phyloP scores from a whole-genome alignment of 345 rosid species.

The Gossypium turneri region DNA sequence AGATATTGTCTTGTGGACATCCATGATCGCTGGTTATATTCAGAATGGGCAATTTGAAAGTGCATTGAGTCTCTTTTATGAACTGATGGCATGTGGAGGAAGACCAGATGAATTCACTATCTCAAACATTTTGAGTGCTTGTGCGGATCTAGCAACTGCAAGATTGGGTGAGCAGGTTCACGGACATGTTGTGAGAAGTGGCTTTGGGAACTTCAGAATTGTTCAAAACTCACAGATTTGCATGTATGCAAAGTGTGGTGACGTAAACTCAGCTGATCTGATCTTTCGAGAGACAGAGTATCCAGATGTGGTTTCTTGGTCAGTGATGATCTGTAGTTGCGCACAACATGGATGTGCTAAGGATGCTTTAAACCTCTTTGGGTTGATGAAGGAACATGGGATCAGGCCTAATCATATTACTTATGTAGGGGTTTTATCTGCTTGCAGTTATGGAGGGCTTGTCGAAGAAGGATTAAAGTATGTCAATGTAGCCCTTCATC shows the following conservation, averaged over 20 bases:
- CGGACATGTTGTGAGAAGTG: conserved; percentile 41
- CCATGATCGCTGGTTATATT: conserved; percentile 42
- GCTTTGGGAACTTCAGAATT: conserved; percentile 34
- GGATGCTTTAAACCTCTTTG: conserved; percentile 38
- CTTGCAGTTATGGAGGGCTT: conserved; percentile 54
- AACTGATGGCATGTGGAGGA: conserved; percentile 31
- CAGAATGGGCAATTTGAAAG: conserved; percentile 40
- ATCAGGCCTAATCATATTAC: conserved; percentile 37
- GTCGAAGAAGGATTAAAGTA: conserved; percentile 38
- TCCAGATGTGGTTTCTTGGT: conserved; percentile 49
- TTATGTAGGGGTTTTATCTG: conserved; percentile 41
- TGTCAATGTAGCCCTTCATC: not conserved
- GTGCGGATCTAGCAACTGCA: conserved; percentile 45
- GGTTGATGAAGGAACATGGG: conserved; percentile 30
- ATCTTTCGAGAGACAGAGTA: conserved; percentile 31
- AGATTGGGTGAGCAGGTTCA: conserved; percentile 48
- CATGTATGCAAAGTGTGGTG: conserved; percentile 52
- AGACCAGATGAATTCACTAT: conserved; percentile 49
- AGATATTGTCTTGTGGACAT: conserved; percentile 51
- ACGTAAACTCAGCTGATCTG: conserved; percentile 30
- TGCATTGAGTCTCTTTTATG: conserved; percentile 42
- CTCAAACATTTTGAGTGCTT: conserved; percentile 46
- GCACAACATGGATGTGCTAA: conserved; percentile 47
- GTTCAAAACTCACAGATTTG: conserved; percentile 46
- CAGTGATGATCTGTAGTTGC: conserved; percentile 45